Conservation (phyloP, 352 stramenopile genomes). For the Phytophthora palmivora region DNA sequence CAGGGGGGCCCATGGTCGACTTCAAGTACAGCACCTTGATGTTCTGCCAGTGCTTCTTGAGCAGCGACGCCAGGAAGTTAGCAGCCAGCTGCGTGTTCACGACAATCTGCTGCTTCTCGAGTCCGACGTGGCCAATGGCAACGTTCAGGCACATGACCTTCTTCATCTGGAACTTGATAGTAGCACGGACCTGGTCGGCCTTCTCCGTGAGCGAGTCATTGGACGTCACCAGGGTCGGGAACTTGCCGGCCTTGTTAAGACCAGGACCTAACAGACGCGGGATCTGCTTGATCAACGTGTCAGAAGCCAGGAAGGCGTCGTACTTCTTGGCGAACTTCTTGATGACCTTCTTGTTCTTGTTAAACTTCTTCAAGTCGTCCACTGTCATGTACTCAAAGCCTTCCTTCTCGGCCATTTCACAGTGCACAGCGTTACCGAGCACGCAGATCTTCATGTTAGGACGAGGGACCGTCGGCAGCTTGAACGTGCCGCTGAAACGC, state of each 20-base stretch:
- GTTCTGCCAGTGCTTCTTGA: conserved; percentile 99
- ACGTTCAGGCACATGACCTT: conserved; percentile 99
- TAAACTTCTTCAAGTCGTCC: conserved; percentile 99
- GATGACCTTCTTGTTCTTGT: conserved; percentile 99
- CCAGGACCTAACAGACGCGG: conserved; percentile 99
- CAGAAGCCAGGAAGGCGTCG: conserved; percentile 99
- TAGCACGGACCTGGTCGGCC: conserved; percentile 97
- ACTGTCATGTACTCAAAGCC: conserved; percentile 98
- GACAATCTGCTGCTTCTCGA: conserved; percentile 96
- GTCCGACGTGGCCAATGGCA: conserved; percentile 96
- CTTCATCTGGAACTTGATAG: conserved; percentile 99
- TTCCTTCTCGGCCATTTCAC: conserved; percentile 98
- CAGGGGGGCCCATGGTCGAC: conserved; percentile 97
- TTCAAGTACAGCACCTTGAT: conserved; percentile 99
- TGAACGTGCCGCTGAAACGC: conserved; percentile 99
- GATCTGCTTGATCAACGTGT: conserved; percentile 99
- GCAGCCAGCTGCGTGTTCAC: conserved; percentile 98
- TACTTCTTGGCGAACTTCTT: conserved; percentile 99
- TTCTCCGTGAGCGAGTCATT: conserved; percentile 98
- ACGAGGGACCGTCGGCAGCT: conserved; percentile 96
- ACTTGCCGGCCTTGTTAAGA: conserved; percentile 99
- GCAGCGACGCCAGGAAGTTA: conserved; percentile 99
- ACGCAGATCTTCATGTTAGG: conserved; percentile 98
- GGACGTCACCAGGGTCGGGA: conserved; percentile 96
- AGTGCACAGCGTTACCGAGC: conserved; percentile 99